Evolutionary conservation across 208 protist genomes (phyloP).

Genomic region (Crithidia fasciculata): DNA sequence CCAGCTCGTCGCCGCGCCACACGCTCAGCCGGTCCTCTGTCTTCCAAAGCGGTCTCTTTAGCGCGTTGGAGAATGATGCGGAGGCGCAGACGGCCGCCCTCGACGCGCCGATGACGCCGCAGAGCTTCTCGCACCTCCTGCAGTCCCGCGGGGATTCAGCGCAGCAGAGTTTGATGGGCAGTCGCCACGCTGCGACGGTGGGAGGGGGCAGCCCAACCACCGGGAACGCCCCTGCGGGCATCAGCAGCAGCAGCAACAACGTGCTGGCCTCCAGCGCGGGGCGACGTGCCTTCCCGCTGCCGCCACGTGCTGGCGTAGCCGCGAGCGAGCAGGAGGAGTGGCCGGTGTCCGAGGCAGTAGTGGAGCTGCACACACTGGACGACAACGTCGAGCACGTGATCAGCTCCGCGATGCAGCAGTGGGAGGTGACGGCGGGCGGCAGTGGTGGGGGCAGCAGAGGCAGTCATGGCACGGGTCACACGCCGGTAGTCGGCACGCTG

Average conservation of each 20-base stretch:
- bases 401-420: neutral
- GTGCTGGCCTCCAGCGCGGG: neutral
- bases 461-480: constrained; percentile 2
- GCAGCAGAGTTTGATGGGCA: constrained; percentile 18
- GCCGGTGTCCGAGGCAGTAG: neutral
- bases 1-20: neutral
- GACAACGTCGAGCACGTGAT: neutral
- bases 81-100: constrained; percentile 20
- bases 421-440: neutral
- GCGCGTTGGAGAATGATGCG: constrained; percentile 29
- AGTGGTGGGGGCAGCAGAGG: constrained; percentile 17
- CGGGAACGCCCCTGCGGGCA: neutral
- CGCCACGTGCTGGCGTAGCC: neutral
- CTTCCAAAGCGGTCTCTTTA: constrained; percentile 34
- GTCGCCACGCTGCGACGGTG: neutral
- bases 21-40: neutral
- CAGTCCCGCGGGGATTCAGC: constrained; percentile 21
- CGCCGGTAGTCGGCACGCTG: neutral
- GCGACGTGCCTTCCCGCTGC: neutral
- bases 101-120: constrained; percentile 61
- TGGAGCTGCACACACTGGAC: neutral
- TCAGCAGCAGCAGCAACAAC: neutral
- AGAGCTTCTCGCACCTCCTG: constrained; percentile 46
- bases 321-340: neutral
- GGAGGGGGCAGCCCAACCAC: constrained; percentile 6